Evolutionary conservation across 208 protist species (phyloP).

Genomic region (Crithidia bombi): DNA sequence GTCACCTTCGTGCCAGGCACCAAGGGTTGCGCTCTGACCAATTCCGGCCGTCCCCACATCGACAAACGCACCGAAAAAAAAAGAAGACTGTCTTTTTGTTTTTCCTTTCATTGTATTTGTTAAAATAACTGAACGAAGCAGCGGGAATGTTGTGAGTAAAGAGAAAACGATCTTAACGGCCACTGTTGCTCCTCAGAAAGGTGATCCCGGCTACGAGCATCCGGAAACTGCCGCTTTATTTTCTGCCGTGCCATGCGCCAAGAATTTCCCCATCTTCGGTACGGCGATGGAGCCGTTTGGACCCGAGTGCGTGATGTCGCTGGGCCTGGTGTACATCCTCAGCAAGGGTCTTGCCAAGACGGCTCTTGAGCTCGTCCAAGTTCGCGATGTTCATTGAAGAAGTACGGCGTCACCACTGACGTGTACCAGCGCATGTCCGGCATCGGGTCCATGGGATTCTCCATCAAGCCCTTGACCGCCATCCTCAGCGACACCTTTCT

Average conservation of each 20-base stretch:
- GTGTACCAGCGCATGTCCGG: constrained; percentile 42
- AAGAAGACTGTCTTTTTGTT: not conserved
- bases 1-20: no score
- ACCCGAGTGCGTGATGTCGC: constrained; percentile 26
- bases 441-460: constrained; percentile 47
- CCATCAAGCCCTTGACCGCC: constrained; percentile 48
- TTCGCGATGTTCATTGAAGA: constrained; percentile 50
- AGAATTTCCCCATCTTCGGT: constrained; percentile 32
- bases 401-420: constrained; percentile 18
- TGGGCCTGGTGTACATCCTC: constrained; percentile 43
- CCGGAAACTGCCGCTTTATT: constrained; percentile 35
- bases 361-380: constrained; percentile 27
- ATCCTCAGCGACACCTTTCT: constrained; percentile 45
- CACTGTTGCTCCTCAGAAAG: not conserved
- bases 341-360: constrained; percentile 38
- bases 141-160: not conserved
- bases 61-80: not conserved
- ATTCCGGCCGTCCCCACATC: no score
- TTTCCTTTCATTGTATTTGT: not conserved
- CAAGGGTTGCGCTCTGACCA: no score
- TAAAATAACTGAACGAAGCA: not conserved
- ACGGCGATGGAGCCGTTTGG: constrained; percentile 37
- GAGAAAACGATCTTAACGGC: not conserved
- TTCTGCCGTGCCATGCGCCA: constrained; percentile 8
- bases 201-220: constrained; percentile 27